Evolutionary conservation across 768 basidiomycete species (phyloP).

Genomic region (Gymnopilus junonius): DNA sequence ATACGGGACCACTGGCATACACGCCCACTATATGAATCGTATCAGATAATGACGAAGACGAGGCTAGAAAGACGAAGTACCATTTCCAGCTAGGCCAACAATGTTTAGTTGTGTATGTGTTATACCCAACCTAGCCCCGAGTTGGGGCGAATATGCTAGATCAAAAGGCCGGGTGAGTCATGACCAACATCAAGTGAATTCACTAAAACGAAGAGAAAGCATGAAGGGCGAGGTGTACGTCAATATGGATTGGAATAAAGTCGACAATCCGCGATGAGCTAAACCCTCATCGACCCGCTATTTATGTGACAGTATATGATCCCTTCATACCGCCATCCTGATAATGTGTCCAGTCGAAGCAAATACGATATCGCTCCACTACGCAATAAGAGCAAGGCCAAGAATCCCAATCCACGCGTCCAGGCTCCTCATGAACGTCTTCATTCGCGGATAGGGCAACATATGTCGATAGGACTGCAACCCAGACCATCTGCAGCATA

Average conservation of each 20-base stretch:
- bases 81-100: slow-evolving; percentile 78
- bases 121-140: slow-evolving; percentile 75
- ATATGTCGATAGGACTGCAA: not conserved
- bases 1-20: slow-evolving; percentile 74
- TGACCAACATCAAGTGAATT: too few relatives aligned
- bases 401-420: not conserved
- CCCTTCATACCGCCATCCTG: too few relatives aligned
- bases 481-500: not conserved
- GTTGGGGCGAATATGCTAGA: slow-evolving; percentile 84
- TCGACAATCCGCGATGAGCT: too few relatives aligned
- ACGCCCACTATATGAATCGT: slow-evolving; percentile 61
- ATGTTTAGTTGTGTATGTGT: slow-evolving; percentile 84
- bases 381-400: not conserved
- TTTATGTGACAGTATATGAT: too few relatives aligned
- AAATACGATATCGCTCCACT: not conserved
- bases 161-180: not conserved
- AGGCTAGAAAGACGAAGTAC: slow-evolving; percentile 41
- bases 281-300: too few relatives aligned
- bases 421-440: not conserved
- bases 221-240: too few relatives aligned
- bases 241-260: too few relatives aligned
- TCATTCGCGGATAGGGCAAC: not conserved
- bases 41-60: not conserved
- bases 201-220: too few relatives aligned
- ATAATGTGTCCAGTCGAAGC: too few relatives aligned